A percentile compares a stretch with the other conserved stretches of the same genome.
phyloP scores from a whole-genome alignment of 305 asterid genomes.

The Fraxinus greggii region DNA sequence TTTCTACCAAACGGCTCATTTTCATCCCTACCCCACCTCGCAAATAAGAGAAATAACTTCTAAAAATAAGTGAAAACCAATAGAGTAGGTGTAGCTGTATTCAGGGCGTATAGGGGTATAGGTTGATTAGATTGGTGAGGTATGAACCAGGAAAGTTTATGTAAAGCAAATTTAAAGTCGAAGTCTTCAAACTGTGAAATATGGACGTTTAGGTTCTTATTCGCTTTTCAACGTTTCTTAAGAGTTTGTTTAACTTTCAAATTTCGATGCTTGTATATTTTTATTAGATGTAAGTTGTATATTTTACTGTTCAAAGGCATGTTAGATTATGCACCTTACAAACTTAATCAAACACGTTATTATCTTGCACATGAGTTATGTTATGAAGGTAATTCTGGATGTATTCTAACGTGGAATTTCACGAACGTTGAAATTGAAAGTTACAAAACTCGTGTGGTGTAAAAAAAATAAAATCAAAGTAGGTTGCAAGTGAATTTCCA shows the following conservation, averaged over 20 bases:
- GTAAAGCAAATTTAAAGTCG: not conserved
- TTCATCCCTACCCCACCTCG: not conserved
- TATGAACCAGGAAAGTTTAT: not conserved
- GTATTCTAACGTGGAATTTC: no score
- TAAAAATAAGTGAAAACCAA: not conserved
- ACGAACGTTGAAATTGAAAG: not conserved
- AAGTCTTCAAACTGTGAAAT: not conserved
- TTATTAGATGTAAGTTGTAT: not conserved
- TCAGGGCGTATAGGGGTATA: not conserved
- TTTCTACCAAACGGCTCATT: no score
- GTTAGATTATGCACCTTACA: not conserved
- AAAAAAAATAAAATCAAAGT: no score
- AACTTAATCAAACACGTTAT: not conserved
- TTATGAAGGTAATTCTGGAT: no score
- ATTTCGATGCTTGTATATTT: not conserved
- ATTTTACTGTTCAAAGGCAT: not conserved
- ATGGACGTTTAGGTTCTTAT: not conserved
- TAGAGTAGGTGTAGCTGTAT: not conserved
- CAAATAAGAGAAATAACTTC: not conserved
- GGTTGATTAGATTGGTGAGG: not conserved
- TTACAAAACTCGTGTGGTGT: not conserved
- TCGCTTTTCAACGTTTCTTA: not conserved
- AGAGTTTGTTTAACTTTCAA: not conserved
- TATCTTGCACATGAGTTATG: not conserved
- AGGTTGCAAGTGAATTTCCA: not conserved